phyloP scores from a whole-genome alignment of 1,139 yeast species.

The Pichia kudriavzevii region DNA sequence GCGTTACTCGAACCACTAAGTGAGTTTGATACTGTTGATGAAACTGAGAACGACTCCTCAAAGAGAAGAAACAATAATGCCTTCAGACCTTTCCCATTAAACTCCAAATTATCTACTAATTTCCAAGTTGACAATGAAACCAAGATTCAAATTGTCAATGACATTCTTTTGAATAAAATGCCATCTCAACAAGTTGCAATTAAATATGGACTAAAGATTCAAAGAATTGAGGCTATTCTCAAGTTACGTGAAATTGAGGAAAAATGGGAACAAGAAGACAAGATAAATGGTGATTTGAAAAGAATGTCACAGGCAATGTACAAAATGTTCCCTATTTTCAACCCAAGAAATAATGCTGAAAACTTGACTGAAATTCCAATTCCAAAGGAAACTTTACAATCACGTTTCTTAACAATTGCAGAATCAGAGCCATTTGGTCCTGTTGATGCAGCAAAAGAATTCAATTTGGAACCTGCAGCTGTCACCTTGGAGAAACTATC shows the following conservation, averaged over 20 bases:
- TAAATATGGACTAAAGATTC: slow-evolving; percentile 71
- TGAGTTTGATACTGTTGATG: slow-evolving; percentile 15
- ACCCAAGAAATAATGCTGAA: slow-evolving; percentile 41
- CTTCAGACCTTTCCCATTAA: slow-evolving; percentile 74
- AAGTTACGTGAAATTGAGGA: slow-evolving; percentile 60
- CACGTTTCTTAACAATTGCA: slow-evolving; percentile 81
- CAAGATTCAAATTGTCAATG: slow-evolving; percentile 53
- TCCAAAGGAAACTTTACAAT: slow-evolving; percentile 75
- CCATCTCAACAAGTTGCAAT: slow-evolving; percentile 72
- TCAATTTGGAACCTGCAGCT: slow-evolving; percentile 79
- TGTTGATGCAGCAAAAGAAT: slow-evolving; percentile 83
- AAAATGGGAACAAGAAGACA: slow-evolving; percentile 48
- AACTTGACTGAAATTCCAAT: slow-evolving; percentile 91
- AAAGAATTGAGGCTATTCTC: slow-evolving; percentile 79
- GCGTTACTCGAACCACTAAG: slow-evolving; percentile 27
- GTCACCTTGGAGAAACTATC: slow-evolving; percentile 63
- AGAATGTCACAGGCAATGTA: slow-evolving; percentile 57
- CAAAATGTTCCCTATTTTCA: slow-evolving; percentile 74
- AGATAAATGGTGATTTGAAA: slow-evolving; percentile 43
- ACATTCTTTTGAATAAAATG: slow-evolving; percentile 43
- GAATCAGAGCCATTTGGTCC: slow-evolving; percentile 98
- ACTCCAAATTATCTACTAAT: slow-evolving; percentile 63
- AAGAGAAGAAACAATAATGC: slow-evolving; percentile 14
- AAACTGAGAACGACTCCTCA: slow-evolving; percentile 8
- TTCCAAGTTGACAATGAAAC: slow-evolving; percentile 49